phyloP scores from a whole-genome alignment of 208 protist species.

The Acanthamoeba castellanii region DNA sequence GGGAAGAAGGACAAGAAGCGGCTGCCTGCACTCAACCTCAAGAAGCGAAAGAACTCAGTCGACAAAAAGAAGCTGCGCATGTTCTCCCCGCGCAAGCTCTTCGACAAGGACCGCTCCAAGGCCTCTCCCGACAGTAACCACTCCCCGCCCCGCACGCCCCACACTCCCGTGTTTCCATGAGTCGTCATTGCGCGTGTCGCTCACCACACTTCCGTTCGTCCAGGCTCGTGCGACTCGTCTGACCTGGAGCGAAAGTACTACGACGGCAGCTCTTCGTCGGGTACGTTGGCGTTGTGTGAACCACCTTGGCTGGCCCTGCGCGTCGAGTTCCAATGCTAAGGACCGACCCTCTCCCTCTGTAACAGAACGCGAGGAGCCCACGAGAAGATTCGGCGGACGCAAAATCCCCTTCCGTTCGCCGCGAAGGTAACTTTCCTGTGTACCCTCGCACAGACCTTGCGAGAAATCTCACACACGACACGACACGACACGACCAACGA shows the following conservation, averaged over 20 bases:
- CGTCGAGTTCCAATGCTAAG: too few relatives aligned
- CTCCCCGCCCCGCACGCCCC: neutral
- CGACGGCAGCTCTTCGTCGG: slow-evolving; percentile 17
- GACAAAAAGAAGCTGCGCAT: slow-evolving; percentile 46
- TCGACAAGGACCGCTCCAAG: slow-evolving; percentile 6
- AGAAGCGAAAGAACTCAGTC: neutral
- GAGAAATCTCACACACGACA: neutral
- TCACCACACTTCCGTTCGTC: neutral
- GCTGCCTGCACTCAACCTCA: neutral
- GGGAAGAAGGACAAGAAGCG: neutral
- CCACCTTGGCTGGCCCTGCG: neutral
- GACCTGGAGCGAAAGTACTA: neutral
- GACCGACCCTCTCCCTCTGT: neutral
- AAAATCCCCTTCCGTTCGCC: neutral
- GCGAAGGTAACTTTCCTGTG: neutral
- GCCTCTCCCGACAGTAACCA: neutral
- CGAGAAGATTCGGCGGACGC: slow-evolving; percentile 16
- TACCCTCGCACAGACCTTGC: neutral
- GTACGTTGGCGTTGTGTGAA: neutral
- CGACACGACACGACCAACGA: neutral
- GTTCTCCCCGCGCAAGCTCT: slow-evolving; percentile 55
- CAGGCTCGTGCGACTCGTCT: neutral
- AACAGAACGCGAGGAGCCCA: too few relatives aligned
- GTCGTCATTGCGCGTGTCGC: neutral
- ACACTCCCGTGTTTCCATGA: too few relatives aligned